phyloP scores from a whole-genome alignment of 768 basidiomycete genomes.

The Phlegmacium glaucopus region DNA sequence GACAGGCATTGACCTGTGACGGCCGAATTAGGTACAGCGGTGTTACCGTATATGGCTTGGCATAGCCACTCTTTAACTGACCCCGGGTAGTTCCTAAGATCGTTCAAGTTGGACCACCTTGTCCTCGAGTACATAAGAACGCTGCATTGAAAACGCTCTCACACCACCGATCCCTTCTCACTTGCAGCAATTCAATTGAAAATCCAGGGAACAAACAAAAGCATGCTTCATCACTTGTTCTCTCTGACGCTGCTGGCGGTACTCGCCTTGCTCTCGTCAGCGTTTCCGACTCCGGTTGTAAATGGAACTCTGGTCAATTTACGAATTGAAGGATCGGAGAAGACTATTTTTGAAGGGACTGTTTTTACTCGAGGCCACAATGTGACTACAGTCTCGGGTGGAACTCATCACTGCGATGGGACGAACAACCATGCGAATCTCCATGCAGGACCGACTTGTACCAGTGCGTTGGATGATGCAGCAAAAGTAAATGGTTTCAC shows the following conservation, averaged over 20 bases:
- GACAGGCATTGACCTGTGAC: too few relatives aligned
- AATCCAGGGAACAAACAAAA: neutral
- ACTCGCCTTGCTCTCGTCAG: neutral
- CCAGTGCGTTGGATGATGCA: slow-evolving; percentile 42
- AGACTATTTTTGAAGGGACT: slow-evolving; percentile 37
- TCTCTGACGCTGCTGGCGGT: slow-evolving; percentile 1
- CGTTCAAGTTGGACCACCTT: too few relatives aligned
- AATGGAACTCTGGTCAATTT: slow-evolving; percentile 26
- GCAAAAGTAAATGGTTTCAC: slow-evolving; percentile 25
- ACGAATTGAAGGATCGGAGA: slow-evolving; percentile 35
- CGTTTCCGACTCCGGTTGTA: slow-evolving; percentile 1
- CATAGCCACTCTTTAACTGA: too few relatives aligned
- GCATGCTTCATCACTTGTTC: slow-evolving; percentile 5
- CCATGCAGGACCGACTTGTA: slow-evolving; percentile 37
- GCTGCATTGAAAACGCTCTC: too few relatives aligned
- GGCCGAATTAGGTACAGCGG: too few relatives aligned
- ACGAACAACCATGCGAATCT: slow-evolving; percentile 34
- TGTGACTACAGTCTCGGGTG: slow-evolving; percentile 34
- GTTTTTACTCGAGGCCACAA: slow-evolving; percentile 39
- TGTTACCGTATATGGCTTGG: too few relatives aligned
- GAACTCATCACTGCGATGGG: slow-evolving; percentile 41
- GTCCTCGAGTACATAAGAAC: too few relatives aligned
- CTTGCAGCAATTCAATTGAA: too few relatives aligned
- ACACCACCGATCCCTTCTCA: too few relatives aligned
- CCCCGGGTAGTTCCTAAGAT: too few relatives aligned